These are phyloP conservation scores for Aspergillus caelatus DNA, from an alignment of 2,329 filamentous ascomycete genomes.

Conservation along the genomic window DNA sequence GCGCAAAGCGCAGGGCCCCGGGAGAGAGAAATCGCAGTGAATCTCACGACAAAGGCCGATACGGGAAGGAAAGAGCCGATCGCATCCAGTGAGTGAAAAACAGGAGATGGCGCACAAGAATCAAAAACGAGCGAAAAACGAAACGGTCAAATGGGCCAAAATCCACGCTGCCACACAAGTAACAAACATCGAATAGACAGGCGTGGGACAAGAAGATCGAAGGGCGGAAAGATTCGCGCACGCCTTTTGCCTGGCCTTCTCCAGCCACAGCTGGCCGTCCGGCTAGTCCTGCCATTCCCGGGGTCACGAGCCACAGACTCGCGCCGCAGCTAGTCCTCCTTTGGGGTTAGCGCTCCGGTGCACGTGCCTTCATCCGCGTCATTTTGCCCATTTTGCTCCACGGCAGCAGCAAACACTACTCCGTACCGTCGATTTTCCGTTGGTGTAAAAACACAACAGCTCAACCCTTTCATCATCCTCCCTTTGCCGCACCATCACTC, in stretches of 20 bases:
- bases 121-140: neutral
- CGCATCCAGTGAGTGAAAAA: neutral
- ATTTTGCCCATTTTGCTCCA: slow-evolving; percentile 3
- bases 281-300: slow-evolving; percentile 5
- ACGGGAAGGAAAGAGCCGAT: neutral
- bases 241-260: neutral
- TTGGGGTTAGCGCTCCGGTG: slow-evolving; percentile 11
- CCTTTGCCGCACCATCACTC: neutral
- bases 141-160: neutral
- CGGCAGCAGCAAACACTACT: neutral
- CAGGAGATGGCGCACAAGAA: neutral
- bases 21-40: slow-evolving; percentile 2
- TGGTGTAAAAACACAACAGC: neutral
- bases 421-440: neutral
- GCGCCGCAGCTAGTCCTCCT: slow-evolving; percentile 8
- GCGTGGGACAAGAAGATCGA: slow-evolving; percentile 9
- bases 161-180: neutral
- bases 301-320: slow-evolving; percentile 10
- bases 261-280: slow-evolving; percentile 12
- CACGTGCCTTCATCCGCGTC: slow-evolving; percentile 13
- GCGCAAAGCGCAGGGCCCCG: slow-evolving; percentile 14
- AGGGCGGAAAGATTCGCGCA: slow-evolving; percentile 13
- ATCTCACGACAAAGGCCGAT: neutral
- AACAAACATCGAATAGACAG: neutral
- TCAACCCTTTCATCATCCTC: neutral